Conservation (phyloP, 345 rosid genomes). For the Cochlearia excelsa region DNA sequence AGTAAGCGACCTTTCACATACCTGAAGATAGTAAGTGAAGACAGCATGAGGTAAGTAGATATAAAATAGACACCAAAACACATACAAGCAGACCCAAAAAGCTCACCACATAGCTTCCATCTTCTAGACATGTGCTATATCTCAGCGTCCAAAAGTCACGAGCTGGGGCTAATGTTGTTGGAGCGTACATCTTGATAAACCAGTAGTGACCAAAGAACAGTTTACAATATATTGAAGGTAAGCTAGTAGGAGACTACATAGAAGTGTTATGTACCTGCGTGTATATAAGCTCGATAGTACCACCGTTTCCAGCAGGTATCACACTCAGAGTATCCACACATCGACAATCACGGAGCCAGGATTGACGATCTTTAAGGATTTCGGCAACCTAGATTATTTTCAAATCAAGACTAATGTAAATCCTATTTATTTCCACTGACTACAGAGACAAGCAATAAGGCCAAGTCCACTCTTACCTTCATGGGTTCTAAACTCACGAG, state of each 20-base stretch:
- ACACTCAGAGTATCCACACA: conserved; percentile 67
- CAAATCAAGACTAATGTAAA: conserved; percentile 6
- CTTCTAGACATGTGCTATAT: conserved; percentile 85
- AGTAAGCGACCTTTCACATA: conserved; percentile 90
- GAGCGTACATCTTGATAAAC: conserved; percentile 70
- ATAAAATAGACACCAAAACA: not conserved
- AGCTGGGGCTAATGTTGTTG: conserved; percentile 86
- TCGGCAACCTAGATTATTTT: conserved; percentile 59
- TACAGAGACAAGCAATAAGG: not conserved
- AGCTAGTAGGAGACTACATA: not conserved
- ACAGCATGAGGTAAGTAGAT: conserved; percentile 3
- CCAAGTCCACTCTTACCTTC: conserved; percentile 46
- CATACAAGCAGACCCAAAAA: not conserved
- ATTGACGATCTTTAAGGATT: conserved; percentile 93
- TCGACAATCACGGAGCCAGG: conserved; percentile 97
- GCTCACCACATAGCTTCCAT: conserved; percentile 84
- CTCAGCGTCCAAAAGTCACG: conserved; percentile 95
- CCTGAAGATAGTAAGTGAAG: conserved; percentile 42
- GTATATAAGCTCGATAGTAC: conserved; percentile 82
- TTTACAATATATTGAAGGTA: not conserved
- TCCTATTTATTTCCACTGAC: not conserved
- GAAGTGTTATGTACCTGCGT: conserved; percentile 57
- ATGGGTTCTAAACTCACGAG: conserved; percentile 98
- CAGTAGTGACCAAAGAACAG: conserved; percentile 2
- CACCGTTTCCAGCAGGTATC: conserved; percentile 79